phyloP scores from a whole-genome alignment of 768 basidiomycete genomes.

The Leccinum variicolor region DNA sequence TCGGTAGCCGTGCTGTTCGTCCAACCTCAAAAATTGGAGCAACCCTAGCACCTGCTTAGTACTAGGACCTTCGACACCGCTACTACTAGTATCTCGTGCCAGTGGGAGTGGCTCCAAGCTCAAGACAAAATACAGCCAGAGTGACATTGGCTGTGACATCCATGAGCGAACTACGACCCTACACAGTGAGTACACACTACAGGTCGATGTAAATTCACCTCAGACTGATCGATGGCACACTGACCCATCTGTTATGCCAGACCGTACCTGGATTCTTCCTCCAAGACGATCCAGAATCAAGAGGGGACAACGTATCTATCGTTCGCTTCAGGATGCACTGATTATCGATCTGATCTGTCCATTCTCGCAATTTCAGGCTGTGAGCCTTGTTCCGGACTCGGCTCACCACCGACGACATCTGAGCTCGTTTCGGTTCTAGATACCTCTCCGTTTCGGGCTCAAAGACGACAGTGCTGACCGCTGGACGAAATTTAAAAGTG shows the following conservation, averaged over 20 bases:
- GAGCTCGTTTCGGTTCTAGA: constrained; percentile 30
- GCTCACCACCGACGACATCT: background rate
- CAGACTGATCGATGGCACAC: background rate
- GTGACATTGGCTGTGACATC: too few relatives aligned
- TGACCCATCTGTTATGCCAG: background rate
- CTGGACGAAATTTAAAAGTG: constrained; percentile 45
- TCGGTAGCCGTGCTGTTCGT: too few relatives aligned
- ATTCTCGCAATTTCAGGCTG: constrained; percentile 4
- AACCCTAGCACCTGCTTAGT: too few relatives aligned
- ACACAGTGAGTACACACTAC: constrained; percentile 19
- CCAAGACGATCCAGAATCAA: constrained; percentile 19
- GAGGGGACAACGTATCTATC: constrained; percentile 2
- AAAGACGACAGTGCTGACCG: constrained; percentile 46
- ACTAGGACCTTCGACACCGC: too few relatives aligned
- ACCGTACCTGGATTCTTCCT: constrained; percentile 14
- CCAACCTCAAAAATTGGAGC: too few relatives aligned
- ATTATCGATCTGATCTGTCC: background rate
- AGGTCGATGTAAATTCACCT: background rate
- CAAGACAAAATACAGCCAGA: background rate
- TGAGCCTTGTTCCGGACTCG: constrained; percentile 5
- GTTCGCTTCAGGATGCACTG: background rate
- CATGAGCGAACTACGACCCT: background rate
- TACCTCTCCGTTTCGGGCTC: constrained; percentile 58
- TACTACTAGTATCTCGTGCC: too few relatives aligned
- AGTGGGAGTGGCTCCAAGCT: background rate